Evolutionary conservation across 1,139 yeast genomes (phyloP).

Genomic region (Yarrowia galli): DNA sequence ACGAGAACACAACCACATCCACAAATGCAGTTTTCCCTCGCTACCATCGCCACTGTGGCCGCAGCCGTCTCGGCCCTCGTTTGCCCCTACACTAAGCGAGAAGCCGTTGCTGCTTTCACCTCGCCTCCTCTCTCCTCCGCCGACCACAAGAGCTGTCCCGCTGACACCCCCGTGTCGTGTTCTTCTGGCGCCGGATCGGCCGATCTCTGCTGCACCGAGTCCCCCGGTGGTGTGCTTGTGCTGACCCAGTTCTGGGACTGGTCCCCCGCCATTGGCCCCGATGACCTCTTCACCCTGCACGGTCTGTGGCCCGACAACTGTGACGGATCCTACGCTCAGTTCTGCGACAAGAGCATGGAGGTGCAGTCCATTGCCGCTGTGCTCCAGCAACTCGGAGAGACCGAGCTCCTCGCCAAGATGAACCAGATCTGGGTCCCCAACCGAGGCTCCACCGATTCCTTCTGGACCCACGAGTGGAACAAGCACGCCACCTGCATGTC

Average conservation of each 20-base stretch:
- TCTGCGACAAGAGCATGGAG: conserved; percentile 71
- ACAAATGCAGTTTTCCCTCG: conserved; percentile 32
- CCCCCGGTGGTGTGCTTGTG: conserved; percentile 83
- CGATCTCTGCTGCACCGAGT: conserved; percentile 81
- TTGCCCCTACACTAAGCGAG: conserved; percentile 18
- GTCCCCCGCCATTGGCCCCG: conserved; percentile 79
- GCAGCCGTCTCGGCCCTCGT: conserved; percentile 31
- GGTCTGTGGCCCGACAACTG: conserved; percentile 90
- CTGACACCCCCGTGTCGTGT: conserved; percentile 73
- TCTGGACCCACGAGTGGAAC: conserved; percentile 95
- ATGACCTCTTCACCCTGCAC: conserved; percentile 80
- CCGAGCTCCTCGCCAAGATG: conserved; percentile 66
- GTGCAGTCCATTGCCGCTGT: conserved; percentile 63
- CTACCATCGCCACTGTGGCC: conserved; percentile 15
- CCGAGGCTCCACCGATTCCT: conserved; percentile 72
- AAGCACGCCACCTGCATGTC: conserved; percentile 94
- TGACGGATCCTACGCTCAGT: conserved; percentile 74
- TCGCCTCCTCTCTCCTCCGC: conserved; percentile 40
- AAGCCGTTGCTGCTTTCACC: conserved; percentile 12
- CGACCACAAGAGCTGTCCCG: conserved; percentile 61
- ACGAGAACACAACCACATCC: background rate
- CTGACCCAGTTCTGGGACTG: conserved; percentile 97
- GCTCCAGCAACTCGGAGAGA: conserved; percentile 56
- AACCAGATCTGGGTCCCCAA: conserved; percentile 74
- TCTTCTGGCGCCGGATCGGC: conserved; percentile 47